A percentile compares a stretch with the other conserved stretches of the same genome.
These are phyloP conservation scores for Globisporangium perplexum DNA, from an alignment of 352 stramenopile species.

Conservation along the genomic window DNA sequence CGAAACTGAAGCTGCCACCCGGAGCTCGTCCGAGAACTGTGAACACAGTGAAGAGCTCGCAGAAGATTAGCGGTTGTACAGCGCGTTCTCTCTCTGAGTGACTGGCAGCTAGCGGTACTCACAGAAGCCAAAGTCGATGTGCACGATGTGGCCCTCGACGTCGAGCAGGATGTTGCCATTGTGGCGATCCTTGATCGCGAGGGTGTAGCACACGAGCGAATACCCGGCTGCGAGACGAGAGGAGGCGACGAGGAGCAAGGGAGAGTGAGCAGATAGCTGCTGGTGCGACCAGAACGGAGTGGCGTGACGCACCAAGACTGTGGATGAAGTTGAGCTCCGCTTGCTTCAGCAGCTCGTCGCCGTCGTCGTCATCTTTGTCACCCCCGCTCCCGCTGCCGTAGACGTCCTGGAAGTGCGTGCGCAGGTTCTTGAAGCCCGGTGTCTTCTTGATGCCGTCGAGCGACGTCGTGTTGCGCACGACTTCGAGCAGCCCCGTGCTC, in stretches of 20 bases:
- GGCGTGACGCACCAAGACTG: constrained; percentile 76
- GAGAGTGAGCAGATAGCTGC: not conserved
- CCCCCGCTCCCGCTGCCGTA: constrained; percentile 71
- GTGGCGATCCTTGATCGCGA: constrained; percentile 98
- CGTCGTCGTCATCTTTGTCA: constrained; percentile 15
- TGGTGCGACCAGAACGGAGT: no score
- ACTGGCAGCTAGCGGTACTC: constrained; percentile 16
- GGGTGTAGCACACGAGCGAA: constrained; percentile 96
- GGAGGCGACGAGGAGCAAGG: not conserved
- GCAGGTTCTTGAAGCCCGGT: constrained; percentile 76
- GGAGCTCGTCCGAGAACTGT: constrained; percentile 71
- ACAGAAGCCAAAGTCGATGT: constrained; percentile 99
- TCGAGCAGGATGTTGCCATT: constrained; percentile 99
- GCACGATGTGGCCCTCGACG: constrained; percentile 93
- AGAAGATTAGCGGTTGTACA: no score
- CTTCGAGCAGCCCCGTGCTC: constrained; percentile 94
- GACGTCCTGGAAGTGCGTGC: constrained; percentile 90
- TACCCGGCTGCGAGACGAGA: constrained; percentile 89
- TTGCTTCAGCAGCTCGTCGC: constrained; percentile 39
- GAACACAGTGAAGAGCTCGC: no score
- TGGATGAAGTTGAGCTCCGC: constrained; percentile 80
- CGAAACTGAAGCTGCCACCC: constrained; percentile 92
- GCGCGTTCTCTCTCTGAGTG: no score
- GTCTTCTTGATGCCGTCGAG: constrained; percentile 96
- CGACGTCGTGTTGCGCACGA: constrained; percentile 94